Evolutionary conservation across 371 early-diverging fungal species (phyloP), one percentile per base, ranked within the genome.

Genomic region (Umbelopsis sp.): DNA sequence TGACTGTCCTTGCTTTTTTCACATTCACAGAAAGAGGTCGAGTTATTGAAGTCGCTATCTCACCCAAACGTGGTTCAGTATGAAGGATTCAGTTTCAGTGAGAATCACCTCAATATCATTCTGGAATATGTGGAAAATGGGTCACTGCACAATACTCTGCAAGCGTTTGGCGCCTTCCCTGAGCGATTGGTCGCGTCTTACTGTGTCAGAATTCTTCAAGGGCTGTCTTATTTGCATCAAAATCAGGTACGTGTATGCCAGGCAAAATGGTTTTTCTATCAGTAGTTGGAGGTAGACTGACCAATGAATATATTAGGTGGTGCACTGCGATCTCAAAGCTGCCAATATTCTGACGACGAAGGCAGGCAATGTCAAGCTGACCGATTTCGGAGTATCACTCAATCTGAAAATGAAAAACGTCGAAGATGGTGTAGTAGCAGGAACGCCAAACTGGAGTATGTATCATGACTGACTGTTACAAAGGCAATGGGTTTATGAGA

Each of bases 281-380:
- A 57, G 1, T 37, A 57, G 29, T 29, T 35, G 18, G 6, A 16
- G 24, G n/a, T 44, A 7, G 1, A 7, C 25, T 25, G 20, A 46
- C 37, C 38, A 46, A 44, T 44, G 25, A 0, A 8, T 50, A 5
- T 5, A 16, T 4, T 70, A 87, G 73, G 90, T 92, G 2, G 92
- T 91, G 5, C 99, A 99, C 78, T 89, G 99, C 67, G 99, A 99
- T 79, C 81, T 98, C 62, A 99, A 99, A 76, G 94, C 93, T 2
- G 95, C 94, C 77, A 97, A 97, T 75, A 93, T 97, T 53, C 69
- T 97, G 69, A 91, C 95, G 0, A 97, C 96, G 5, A 96, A 96
- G 73, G 85, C 89, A 45, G 97, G 96, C 0, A 85, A 89, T 65
- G 93, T 95, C 29, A 97, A 97, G 74, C 80, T 97, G 32, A 94